Conservation (phyloP, 164 flowering plant species). For the Litsea cubeba region DNA sequence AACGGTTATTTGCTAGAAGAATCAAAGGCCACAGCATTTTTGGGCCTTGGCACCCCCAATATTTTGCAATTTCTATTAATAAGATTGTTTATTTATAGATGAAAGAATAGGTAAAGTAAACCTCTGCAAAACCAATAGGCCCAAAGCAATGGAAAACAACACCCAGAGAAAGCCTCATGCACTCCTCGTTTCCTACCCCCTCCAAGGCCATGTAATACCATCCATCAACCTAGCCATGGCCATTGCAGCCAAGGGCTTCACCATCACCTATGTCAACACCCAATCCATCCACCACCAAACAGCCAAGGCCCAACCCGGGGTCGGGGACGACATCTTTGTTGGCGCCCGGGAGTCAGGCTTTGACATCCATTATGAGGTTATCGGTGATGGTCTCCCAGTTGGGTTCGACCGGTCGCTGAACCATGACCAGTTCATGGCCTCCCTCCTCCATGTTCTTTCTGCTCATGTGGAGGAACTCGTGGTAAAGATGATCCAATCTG, state of each 20-base stretch:
- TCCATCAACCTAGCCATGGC: constrained; percentile 57
- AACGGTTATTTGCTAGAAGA: no score
- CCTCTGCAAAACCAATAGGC: no score
- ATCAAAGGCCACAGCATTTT: no score
- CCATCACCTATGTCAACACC: constrained; percentile 76
- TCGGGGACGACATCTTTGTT: constrained; percentile 39
- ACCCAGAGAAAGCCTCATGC: constrained; percentile 41
- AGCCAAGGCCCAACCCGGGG: constrained; percentile 23
- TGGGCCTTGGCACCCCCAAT: no score
- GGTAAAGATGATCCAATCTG: constrained; percentile 16
- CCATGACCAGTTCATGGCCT: constrained; percentile 60
- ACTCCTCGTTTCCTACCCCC: constrained; percentile 57
- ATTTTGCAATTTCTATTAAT: no score
- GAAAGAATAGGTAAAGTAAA: no score
- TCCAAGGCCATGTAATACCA: constrained; percentile 91
- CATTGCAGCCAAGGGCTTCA: constrained; percentile 74
- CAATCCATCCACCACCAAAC: constrained; percentile 52
- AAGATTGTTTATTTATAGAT: no score
- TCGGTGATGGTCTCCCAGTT: constrained; percentile 73
- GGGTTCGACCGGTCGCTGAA: constrained; percentile 65
- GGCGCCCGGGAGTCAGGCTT: constrained; percentile 44
- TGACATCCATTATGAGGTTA: constrained; percentile 55
- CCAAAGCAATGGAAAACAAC: no score
- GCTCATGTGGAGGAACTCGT: constrained; percentile 60
- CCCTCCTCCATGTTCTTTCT: constrained; percentile 54